Base-by-base conservation (phyloP, 2,329 filamentous ascomycete species). In the Xylaria multiplex region DNA sequence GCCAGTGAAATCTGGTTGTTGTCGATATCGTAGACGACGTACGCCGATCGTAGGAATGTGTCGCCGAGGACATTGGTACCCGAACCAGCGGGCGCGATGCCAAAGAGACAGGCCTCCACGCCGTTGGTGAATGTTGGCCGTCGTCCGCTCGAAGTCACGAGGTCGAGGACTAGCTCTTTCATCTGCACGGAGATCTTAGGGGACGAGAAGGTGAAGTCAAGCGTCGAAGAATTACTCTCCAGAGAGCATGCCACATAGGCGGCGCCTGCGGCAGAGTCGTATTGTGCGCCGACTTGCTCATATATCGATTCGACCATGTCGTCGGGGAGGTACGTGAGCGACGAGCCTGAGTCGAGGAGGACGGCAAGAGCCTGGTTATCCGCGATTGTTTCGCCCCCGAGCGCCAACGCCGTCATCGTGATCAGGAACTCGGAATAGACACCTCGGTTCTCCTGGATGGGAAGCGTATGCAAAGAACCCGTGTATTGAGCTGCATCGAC, bases 21-120 rank as follows among this genome's bases (percentile, higher is more conserved):
- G 32, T 83, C 86, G 24, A 93, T 81, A 75, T 93, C 90, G 75
- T 91, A 93, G 11, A 93, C 91, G 14, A 92, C 85, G 71, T 93
- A 93, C 0, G 91, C 91, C 42, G 88, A 90, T 54, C 91, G 84
- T 61, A 93, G 81, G 76, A 93, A 93, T 0, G 91, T 91, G 74
- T 93, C 91, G 16, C 91, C 91, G 32, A 93, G 80, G 2, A 92
- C 86, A 49, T 85, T 83, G n/a, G 85, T 84, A 35, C 83, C 81
- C 1, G 77, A 70, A 2, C 83, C 83, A 1, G 88, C 83, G 1
- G 89, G 87, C 2, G 86, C 82, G 68, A 93, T 85, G 62, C 90
- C 91, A 72, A 93, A 91, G 42, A 90, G 81, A 70, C 91, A 93
- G 8, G 88, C 86, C 0, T 80, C 71, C 9, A 79, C 79, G 63